Base-by-base conservation (phyloP, 768 basidiomycete genomes). In the Lactarius vividus region DNA sequence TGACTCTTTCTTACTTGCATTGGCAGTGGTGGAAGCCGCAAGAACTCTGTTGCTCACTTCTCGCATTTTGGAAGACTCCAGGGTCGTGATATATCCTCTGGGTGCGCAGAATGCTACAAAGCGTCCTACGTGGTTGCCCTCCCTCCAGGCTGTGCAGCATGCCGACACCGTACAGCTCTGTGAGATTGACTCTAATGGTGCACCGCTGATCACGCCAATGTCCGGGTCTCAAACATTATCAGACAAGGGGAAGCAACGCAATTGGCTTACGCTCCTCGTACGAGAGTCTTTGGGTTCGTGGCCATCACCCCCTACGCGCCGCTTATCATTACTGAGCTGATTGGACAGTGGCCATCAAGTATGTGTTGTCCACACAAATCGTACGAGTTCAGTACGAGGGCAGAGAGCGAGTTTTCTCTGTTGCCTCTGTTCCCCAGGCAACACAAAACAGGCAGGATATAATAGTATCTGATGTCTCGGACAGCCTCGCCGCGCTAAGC, bases 241-340 rank as follows among this genome's bases (percentile, higher is more conserved):
- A 1, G 61, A 72, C 49, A 74, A 74, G 18, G 75, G 72, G 37
- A 83, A 83, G 70, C 77, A 77, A 56, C 77, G 78, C 63, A 84
- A 91, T 72, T 94, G 92, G 92, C 82, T 94, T 11, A 73, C 76
- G 46, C 77, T 92, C 11, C 76, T 88, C 26, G 73, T 90, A 61
- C 84, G 86, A 63, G 92, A 94, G 76, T 72, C 80, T 46, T 78
- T 94, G 61, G 87, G 92, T 91, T 64, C 55, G 84, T 74, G 59
- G 64, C 57, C 35, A 57, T 52, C 62, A 69, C 56, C 66, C 49
- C 58, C 59, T 35, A 65, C 67, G 23, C 54, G 10, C 37, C n/a
- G 33, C 26, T 13, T 37, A 20, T n/a, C 18, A 28, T 37, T 29
- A 44, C 37, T 42, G 56, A 37, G 7, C 55, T 49, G 31, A 58